phyloP scores from a whole-genome alignment of 2,329 filamentous ascomycete genomes.

The Daldinia sp. region DNA sequence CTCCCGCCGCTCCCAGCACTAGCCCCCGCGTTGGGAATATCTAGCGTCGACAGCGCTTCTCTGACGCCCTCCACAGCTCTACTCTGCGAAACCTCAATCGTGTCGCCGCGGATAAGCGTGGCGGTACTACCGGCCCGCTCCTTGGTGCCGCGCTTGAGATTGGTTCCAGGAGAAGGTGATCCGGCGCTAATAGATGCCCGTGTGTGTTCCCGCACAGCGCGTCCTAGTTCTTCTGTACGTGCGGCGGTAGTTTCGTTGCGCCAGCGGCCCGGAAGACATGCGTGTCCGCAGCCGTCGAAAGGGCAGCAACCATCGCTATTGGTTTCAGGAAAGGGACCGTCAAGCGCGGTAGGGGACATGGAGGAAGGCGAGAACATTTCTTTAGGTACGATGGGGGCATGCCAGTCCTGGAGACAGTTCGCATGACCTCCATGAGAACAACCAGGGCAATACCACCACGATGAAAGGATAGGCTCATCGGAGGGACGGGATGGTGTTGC shows the following conservation, averaged over 20 bases:
- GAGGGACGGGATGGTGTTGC: slow-evolving; percentile 4
- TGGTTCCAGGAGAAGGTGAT: slow-evolving; percentile 31
- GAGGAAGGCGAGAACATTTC: background rate
- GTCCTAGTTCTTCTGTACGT: slow-evolving; percentile 61
- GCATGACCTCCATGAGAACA: slow-evolving; percentile 71
- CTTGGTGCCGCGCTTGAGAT: slow-evolving; percentile 30
- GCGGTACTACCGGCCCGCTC: slow-evolving; percentile 26
- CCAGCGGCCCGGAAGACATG: slow-evolving; percentile 66
- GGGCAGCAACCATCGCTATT: slow-evolving; percentile 68
- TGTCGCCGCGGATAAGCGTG: slow-evolving; percentile 56
- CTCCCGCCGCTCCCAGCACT: slow-evolving; percentile 30
- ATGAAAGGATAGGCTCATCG: slow-evolving; percentile 48
- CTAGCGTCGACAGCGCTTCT: slow-evolving; percentile 55
- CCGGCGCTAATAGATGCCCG: slow-evolving; percentile 35
- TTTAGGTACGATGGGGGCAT: slow-evolving; percentile 49
- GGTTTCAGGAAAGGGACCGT: slow-evolving; percentile 47
- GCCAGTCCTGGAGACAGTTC: slow-evolving; percentile 67
- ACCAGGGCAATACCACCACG: slow-evolving; percentile 71
- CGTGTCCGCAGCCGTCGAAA: slow-evolving; percentile 70
- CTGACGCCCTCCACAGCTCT: slow-evolving; percentile 67
- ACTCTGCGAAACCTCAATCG: slow-evolving; percentile 65
- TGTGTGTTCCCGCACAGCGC: slow-evolving; percentile 56
- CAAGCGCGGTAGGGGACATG: slow-evolving; percentile 27
- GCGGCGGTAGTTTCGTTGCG: slow-evolving; percentile 57
- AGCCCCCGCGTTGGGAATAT: slow-evolving; percentile 32